These are phyloP conservation scores for Fusarium papillatum DNA, from an alignment of 2,329 filamentous ascomycete species.

Conservation along the genomic window DNA sequence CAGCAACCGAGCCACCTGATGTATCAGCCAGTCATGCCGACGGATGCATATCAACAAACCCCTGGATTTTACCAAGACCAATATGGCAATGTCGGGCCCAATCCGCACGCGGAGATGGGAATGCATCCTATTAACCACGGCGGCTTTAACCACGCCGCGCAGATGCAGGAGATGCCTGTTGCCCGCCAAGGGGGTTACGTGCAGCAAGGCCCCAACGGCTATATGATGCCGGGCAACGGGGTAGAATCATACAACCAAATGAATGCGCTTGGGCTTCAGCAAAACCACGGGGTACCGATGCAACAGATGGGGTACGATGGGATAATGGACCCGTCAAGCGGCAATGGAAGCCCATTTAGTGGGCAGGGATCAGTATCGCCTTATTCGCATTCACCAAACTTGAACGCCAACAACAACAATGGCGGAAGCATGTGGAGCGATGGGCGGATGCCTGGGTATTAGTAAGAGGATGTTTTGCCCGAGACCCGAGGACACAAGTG, in stretches of 20 bases:
- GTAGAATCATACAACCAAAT: conserved; percentile 50
- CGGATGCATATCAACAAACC: conserved; percentile 40
- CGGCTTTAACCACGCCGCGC: conserved; percentile 38
- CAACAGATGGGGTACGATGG: conserved; percentile 48
- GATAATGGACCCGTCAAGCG: conserved; percentile 49
- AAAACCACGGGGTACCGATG: conserved; percentile 43
- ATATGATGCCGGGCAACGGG: conserved; percentile 43
- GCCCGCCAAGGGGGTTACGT: conserved; percentile 41
- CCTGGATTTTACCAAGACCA: conserved; percentile 42
- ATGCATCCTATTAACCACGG: conserved; percentile 42
- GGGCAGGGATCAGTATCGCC: conserved; percentile 52
- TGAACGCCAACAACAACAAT: conserved; percentile 37
- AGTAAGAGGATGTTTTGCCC: conserved; percentile 8
- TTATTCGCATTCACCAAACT: conserved; percentile 51
- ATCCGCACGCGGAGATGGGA: conserved; percentile 39
- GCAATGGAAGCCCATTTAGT: conserved; percentile 52
- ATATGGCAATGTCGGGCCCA: conserved; percentile 45
- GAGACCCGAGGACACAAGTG: background rate
- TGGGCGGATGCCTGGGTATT: conserved; percentile 32
- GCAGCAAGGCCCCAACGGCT: conserved; percentile 38
- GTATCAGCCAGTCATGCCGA: conserved; percentile 44
- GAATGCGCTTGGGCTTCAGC: conserved; percentile 51
- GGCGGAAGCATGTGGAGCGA: conserved; percentile 33
- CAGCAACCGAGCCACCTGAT: conserved; percentile 36
- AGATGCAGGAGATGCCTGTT: conserved; percentile 43